phyloP scores from a whole-genome alignment of 148 eudicot species.

The Heliamphora exappendiculata region DNA sequence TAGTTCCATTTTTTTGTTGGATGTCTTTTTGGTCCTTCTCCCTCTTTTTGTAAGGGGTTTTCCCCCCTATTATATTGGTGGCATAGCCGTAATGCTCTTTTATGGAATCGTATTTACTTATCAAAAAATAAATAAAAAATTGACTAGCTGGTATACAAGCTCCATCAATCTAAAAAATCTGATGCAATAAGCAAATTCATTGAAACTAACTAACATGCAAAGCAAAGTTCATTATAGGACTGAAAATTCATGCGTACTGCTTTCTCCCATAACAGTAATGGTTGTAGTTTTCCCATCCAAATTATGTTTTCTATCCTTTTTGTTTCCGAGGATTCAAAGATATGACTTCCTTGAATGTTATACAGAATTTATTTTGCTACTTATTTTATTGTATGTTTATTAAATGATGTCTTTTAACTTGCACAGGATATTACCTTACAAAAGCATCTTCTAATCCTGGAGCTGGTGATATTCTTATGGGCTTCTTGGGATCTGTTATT shows the following conservation, averaged over 20 bases:
- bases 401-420: not conserved
- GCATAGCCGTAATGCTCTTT: no score
- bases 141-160: not conserved
- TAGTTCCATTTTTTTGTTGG: no score
- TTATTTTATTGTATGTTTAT: not conserved
- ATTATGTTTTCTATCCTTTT: not conserved
- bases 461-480: conserved; percentile 98
- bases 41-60: no score
- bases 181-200: not conserved
- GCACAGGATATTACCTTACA: conserved; percentile 82
- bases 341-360: not conserved
- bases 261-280: not conserved
- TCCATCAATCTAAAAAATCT: not conserved
- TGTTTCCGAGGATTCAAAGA: not conserved
- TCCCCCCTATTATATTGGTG: no score
- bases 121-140: no score
- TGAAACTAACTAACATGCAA: not conserved
- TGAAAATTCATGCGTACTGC: not conserved
- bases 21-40: no score
- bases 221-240: not conserved
- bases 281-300: not conserved
- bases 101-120: no score
- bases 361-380: not conserved
- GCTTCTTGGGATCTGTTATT: conserved; percentile 93
- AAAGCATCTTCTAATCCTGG: conserved; percentile 83